Conservation (phyloP, 2,329 filamentous ascomycete genomes). For the Aspergillus glaucus region DNA sequence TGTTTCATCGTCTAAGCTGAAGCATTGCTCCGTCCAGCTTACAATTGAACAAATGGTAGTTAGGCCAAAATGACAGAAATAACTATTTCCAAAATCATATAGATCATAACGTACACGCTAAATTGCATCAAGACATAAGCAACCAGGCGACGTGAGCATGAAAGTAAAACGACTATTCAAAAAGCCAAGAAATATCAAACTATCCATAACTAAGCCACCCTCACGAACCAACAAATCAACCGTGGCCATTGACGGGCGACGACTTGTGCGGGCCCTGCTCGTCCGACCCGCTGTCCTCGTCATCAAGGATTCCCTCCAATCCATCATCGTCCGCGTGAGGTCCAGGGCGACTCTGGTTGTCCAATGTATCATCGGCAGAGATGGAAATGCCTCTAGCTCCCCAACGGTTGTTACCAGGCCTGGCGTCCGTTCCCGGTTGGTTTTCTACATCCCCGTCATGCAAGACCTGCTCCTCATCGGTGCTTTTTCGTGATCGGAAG, state of each 20-base stretch:
- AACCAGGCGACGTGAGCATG: not conserved
- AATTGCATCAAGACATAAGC: not conserved
- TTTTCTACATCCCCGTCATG: constrained; percentile 25
- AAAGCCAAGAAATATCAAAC: not conserved
- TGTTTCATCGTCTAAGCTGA: not conserved
- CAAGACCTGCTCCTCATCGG: constrained; percentile 35
- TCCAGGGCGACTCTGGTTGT: constrained; percentile 14
- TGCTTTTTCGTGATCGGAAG: constrained; percentile 23
- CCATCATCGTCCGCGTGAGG: constrained; percentile 7
- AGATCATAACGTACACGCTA: not conserved
- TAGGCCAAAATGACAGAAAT: not conserved
- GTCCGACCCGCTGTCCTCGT: constrained; percentile 4
- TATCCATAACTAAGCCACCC: not conserved
- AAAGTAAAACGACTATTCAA: not conserved
- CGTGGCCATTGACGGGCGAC: constrained; percentile 1
- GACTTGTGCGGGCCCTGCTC: not conserved
- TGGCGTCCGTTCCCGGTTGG: constrained; percentile 15
- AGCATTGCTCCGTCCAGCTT: not conserved
- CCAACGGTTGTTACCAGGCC: constrained; percentile 44
- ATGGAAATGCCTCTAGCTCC: constrained; percentile 54
- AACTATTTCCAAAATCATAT: not conserved
- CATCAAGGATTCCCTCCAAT: constrained; percentile 16
- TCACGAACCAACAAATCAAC: not conserved
- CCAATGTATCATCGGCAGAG: constrained; percentile 50
- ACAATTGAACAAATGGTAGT: not conserved